These are phyloP conservation scores for Colletotrichum tropicale DNA, from an alignment of 2,329 filamentous ascomycete genomes.

Conservation along the genomic window DNA sequence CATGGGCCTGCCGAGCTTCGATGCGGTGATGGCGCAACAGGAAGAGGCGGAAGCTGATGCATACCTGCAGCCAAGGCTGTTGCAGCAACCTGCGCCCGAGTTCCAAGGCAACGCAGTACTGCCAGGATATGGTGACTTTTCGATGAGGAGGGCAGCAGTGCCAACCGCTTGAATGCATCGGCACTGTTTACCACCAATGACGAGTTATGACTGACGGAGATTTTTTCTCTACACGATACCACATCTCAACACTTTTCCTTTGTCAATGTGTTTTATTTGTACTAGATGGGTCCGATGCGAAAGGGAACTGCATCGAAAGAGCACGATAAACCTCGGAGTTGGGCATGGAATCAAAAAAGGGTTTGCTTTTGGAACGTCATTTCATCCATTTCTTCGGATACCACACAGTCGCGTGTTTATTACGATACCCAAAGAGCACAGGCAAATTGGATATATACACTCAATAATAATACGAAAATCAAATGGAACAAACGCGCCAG, in stretches of 20 bases:
- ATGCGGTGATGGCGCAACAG: conserved; percentile 45
- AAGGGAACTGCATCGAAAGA: background rate
- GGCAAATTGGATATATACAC: background rate
- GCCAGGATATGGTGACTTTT: conserved; percentile 42
- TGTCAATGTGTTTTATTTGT: background rate
- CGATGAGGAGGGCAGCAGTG: background rate
- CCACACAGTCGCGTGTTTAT: background rate
- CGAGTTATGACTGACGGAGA: conserved; percentile 3
- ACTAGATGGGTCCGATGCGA: background rate
- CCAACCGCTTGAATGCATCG: background rate
- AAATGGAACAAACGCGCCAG: background rate
- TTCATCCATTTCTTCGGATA: background rate
- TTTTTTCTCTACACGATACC: background rate
- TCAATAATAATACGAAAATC: background rate
- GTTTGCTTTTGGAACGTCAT: background rate
- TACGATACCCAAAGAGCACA: conserved; percentile 12
- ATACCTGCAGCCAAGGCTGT: conserved; percentile 44
- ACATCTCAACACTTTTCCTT: background rate
- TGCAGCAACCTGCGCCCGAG: conserved; percentile 36
- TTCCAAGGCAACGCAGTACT: conserved; percentile 38
- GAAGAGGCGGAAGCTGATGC: conserved; percentile 49
- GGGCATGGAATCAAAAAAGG: background rate
- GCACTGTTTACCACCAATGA: background rate
- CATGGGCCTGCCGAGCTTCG: conserved; percentile 52
- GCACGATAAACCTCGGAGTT: background rate